Evolutionary conservation across 768 basidiomycete species (phyloP), one percentile per base, ranked within the genome.

Genomic region (Neoboletus subvelutipes): DNA sequence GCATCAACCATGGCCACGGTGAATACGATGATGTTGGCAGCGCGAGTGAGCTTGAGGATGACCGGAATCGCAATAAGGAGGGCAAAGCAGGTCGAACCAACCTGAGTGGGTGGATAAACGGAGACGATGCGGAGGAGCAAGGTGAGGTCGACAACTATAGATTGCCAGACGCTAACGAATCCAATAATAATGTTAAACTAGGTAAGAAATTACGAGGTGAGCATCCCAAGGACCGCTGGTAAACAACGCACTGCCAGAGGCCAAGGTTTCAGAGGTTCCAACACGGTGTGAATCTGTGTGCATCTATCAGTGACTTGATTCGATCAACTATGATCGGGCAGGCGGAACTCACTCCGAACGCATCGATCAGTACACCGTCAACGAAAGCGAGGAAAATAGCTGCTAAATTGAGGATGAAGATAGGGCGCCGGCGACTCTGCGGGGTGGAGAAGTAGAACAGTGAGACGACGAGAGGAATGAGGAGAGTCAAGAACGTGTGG

Each of bases 371-470:
- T 11, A 52, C 24, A 17, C 65, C 65, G n/a, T 52, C 54, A n/a
- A 50, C 28, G 39, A 65, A 59, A 34, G 63, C 62, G 11, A 67
- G 52, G 12, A 28, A 36, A 28, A 64, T 33, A 17, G 45, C 50
- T 2, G 18, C 48, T 37, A 67, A 26, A 31, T 67, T 67, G 22
- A 67, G 58, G 13, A 52, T 46, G 36, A 67, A 67, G 28, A 67
- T 53, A 18, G 66, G 66, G 12, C 51, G 53, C 2, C 54, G 50
- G 22, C 66, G 59, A 20, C 57, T 59, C 40, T 59, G 45, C 3
- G 49, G 20, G 4, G 55, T 64, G 13, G 66, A 67, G 17, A 67
- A 67, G 46, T 67, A 67, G 41, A 66, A 66, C 36, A 68, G 36
- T 3, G 62, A 49, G 5, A 60, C 36, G n/a, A 54, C n/a, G 13